Base-by-base conservation (phyloP, 805 yeast species). In the Metschnikowia cerradonensis region DNA sequence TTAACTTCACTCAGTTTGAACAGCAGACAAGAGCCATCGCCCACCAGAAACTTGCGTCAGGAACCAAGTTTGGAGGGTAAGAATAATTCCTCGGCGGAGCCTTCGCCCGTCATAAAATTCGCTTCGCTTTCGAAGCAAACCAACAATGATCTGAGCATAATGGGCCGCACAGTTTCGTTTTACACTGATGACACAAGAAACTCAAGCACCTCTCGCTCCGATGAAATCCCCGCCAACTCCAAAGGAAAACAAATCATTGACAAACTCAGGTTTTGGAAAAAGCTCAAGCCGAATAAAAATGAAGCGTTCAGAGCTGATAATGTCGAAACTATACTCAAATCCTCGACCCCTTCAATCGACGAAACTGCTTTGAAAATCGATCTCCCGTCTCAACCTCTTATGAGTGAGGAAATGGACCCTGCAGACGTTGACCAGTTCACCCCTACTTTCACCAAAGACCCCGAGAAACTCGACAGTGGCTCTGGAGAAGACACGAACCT, bases 261-360 rank as follows among this genome's bases (percentile, higher is more conserved):
- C 35, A 69, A 64, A 49, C 60, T 73, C 4, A 73, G 68, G 58
- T 73, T 73, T 52, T 73, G 78, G 78, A 72, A 67, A 47, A 45
- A 53, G 47, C 35, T 33, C 19, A 41, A 60, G 52, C 45, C 57
- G 47, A 35, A 60, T 52, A 44, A 47, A 47, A 6, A 49, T 47
- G 17, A 51, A 40, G 34, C 15, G 8, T 10, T 7, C 45, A 42
- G 38, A 14, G 22, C 8, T 33, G 38, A 42, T 34, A 42, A n/a
- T 33, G 8, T n/a, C 20, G 38, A 42, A 3, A 42, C 33, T 14
- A n/a, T 20, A 19, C 17, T 42, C 10, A 17, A 20, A 6, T 30
- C 38, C 37, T 32, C 38, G 5, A 33, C 26, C 3, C 30, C 43
- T 6, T 40, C 43, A 26, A 40, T 40, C 30, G 38, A 33, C 43